phyloP scores from a whole-genome alignment of 352 stramenopile genomes.

The Chrysophaeum taylorii region DNA sequence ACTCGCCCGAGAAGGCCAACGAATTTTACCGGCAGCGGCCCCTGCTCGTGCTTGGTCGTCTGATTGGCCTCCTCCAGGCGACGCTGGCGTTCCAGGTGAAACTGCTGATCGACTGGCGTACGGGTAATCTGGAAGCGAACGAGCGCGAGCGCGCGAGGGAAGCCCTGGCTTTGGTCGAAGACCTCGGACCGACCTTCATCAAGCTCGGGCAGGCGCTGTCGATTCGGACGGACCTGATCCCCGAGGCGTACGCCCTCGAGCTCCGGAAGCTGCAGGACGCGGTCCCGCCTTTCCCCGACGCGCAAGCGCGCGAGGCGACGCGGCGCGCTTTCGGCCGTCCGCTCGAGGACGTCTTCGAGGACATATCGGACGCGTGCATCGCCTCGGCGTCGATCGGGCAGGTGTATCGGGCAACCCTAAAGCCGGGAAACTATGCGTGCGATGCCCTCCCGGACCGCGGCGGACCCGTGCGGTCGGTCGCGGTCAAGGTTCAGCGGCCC shows the following conservation, averaged over 20 bases:
- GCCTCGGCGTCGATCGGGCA: conserved; percentile 45
- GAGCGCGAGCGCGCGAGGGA: conserved; percentile 39
- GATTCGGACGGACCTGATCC: conserved; percentile 52
- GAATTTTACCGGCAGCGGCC: not conserved
- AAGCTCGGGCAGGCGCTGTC: conserved; percentile 53
- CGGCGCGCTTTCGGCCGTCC: not conserved
- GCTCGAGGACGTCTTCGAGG: not conserved
- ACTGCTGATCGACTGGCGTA: not conserved
- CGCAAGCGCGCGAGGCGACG: not conserved
- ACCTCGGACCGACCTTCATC: conserved; percentile 59
- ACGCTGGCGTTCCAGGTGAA: not conserved
- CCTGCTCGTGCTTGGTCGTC: not conserved
- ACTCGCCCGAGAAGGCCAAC: not conserved
- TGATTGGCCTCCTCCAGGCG: not conserved
- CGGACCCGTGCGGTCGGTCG: conserved; percentile 25
- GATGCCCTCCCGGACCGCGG: not conserved
- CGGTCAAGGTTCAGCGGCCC: conserved; percentile 54
- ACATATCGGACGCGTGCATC: conserved; percentile 24
- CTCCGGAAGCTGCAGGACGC: conserved; percentile 48
- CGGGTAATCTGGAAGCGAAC: conserved; percentile 36
- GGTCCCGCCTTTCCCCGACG: conserved; percentile 41
- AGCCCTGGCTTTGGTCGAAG: conserved; percentile 45
- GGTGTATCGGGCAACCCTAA: conserved; percentile 39
- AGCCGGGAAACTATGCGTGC: conserved; percentile 19
- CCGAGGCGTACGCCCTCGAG: conserved; percentile 44